Percentiles rank a stretch among this genome's conserved stretches.
Conservation (phyloP, 768 basidiomycete species). For the Dacryopinax primogenitus region DNA sequence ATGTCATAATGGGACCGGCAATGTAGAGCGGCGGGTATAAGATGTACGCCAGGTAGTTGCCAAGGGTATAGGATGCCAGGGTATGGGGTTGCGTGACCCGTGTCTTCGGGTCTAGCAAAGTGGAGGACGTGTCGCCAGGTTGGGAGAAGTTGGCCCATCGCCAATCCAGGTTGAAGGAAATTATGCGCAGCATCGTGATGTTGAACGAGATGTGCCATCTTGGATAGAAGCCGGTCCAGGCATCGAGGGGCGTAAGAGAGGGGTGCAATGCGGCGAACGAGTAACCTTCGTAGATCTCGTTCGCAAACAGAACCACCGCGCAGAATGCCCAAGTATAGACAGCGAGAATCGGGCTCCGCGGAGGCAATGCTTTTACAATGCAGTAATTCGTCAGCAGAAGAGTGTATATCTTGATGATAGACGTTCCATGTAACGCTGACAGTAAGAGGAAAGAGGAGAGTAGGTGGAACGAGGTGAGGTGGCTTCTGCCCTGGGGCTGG, state of each 20-base stretch:
- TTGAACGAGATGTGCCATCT: constrained; percentile 93
- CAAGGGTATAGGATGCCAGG: constrained; percentile 42
- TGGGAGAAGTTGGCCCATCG: constrained; percentile 49
- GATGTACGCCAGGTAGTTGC: constrained; percentile 70
- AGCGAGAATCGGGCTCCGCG: constrained; percentile 19
- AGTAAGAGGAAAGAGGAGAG: constrained; percentile 53
- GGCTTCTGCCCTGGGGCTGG: constrained; percentile 22
- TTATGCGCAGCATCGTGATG: constrained; percentile 84
- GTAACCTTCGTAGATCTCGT: constrained; percentile 67
- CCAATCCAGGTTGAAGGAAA: constrained; percentile 89
- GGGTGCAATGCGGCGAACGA: constrained; percentile 45
- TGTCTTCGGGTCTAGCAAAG: neutral
- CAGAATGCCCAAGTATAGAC: constrained; percentile 64
- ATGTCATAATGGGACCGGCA: constrained; percentile 90
- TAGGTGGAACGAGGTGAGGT: constrained; percentile 46
- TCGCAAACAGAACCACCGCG: constrained; percentile 54
- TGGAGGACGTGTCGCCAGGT: constrained; percentile 15
- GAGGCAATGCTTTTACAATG: constrained; percentile 40
- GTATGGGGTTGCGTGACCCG: constrained; percentile 44
- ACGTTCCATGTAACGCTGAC: constrained; percentile 65
- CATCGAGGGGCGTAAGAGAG: constrained; percentile 38
- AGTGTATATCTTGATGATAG: constrained; percentile 57
- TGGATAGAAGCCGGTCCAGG: constrained; percentile 59
- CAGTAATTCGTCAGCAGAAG: constrained; percentile 61
- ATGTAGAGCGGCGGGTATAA: constrained; percentile 91